phyloP scores from a whole-genome alignment of 371 early-diverging fungal species.

The Rhizopus sp. region DNA sequence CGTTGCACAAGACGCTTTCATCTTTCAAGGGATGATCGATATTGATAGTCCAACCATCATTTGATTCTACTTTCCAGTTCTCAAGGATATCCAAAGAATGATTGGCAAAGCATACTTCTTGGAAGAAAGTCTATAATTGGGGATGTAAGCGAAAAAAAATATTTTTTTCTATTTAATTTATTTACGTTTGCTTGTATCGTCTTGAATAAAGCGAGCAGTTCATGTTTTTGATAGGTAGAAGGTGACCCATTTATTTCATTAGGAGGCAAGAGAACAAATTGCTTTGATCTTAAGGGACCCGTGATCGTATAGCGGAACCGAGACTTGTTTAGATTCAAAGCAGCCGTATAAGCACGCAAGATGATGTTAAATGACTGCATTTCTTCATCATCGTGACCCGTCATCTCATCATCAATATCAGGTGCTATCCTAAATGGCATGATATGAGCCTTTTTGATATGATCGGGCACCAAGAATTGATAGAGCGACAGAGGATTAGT shows the following conservation, averaged over 20 bases:
- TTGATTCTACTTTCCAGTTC: constrained; percentile 24
- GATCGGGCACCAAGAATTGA: constrained; percentile 15
- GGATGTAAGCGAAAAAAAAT: background rate
- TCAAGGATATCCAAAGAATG: constrained; percentile 32
- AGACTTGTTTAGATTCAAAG: constrained; percentile 43
- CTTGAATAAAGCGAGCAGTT: constrained; percentile 38
- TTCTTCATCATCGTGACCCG: constrained; percentile 13
- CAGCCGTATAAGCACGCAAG: constrained; percentile 40
- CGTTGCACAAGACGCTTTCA: constrained; percentile 31
- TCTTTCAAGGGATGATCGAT: constrained; percentile 3
- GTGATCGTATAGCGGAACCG: constrained; percentile 26
- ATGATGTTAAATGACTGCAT: constrained; percentile 20
- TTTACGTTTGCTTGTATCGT: constrained; percentile 36
- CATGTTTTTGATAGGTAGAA: constrained; percentile 31
- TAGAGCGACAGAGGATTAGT: constrained; percentile 11
- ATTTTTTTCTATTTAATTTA: background rate
- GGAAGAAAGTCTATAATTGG: constrained; percentile 32
- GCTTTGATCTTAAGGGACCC: constrained; percentile 13
- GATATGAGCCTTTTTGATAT: constrained; percentile 14
- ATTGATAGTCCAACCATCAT: constrained; percentile 35
- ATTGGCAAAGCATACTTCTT: constrained; percentile 27
- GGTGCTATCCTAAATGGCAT: constrained; percentile 4
- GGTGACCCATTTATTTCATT: constrained; percentile 29
- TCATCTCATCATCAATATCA: constrained; percentile 23
- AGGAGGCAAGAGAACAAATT: constrained; percentile 30